Base-by-base conservation (phyloP, 495 filamentous ascomycete genomes). In the Podospora conica region DNA sequence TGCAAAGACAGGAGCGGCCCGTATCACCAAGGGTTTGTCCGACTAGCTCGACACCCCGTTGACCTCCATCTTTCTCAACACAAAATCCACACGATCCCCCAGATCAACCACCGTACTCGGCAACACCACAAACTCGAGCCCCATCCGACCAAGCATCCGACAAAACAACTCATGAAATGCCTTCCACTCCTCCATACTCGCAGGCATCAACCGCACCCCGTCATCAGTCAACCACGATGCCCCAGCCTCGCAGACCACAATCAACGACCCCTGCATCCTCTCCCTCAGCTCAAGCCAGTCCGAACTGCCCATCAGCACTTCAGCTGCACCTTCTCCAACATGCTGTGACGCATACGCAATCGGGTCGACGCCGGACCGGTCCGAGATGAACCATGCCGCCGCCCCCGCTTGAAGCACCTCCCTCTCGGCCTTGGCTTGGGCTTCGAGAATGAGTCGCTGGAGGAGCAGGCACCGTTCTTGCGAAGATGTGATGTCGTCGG, bases 171-270 rank as follows among this genome's bases (percentile, higher is more conserved):
- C 55, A 60, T 85, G 74, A 20, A 80, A 65, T 3, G 68, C 61
- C 24, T 65, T 58, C 81, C 82, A 84, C 18, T 81, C 79, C 10
- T 70, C 65, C 2, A 53, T 15, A 58, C 75, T 72, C 23, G 69
- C 58, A 8, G 82, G 81, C 82, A 84, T 86, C 65, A 84, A 63
- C 62, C 83, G 69, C 27, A 82, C 75, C 2, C 83, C 83, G 53
- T 84, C 83, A 68, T 84, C 78, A 5, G 69, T 64, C 12, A 85
- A 61, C 80, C 80, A 84, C 25, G 64, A 65, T 11, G 61, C 70
- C 9, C 75, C 77, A 18, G 79, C 72, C 63, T 83, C 77, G 62
- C 81, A 84, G 0, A 85, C 68, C 48, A 84, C 65, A 3, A 84
- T 72, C 27, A 82, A 23, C 1, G 75, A 75, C 9, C 63, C 24